phyloP scores from a whole-genome alignment of 2,329 filamentous ascomycete genomes.

The Emergomyces africanus region DNA sequence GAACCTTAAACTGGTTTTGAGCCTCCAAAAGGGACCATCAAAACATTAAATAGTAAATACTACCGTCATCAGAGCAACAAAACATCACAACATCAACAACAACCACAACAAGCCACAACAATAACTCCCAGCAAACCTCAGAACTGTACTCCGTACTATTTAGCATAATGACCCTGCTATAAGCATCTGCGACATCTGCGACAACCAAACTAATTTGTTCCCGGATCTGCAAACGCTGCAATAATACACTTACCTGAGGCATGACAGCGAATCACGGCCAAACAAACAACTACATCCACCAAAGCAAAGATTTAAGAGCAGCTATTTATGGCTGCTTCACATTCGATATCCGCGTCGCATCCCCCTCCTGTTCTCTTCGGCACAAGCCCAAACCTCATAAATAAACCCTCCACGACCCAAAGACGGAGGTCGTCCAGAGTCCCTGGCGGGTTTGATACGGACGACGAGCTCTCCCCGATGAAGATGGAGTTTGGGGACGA shows the following conservation, averaged over 20 bases:
- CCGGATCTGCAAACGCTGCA: not conserved
- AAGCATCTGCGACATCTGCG: not conserved
- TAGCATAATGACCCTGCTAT: not conserved
- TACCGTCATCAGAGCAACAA: not conserved
- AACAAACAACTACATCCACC: not conserved
- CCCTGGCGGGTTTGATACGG: not conserved
- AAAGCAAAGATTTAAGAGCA: not conserved
- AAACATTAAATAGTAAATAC: not conserved
- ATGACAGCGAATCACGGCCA: not conserved
- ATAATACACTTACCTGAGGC: not conserved
- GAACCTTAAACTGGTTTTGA: too few relatives aligned
- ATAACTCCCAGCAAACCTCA: not conserved
- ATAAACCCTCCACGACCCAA: not conserved
- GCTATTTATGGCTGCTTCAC: slow-evolving; percentile 1
- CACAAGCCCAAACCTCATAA: not conserved
- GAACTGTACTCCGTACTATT: too few relatives aligned
- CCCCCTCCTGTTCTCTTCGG: not conserved
- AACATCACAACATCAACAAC: not conserved
- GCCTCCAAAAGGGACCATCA: too few relatives aligned
- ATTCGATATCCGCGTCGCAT: not conserved
- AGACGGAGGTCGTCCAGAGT: not conserved
- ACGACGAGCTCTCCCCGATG: slow-evolving; percentile 1
- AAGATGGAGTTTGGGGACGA: slow-evolving; percentile 1
- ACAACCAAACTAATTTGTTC: not conserved
- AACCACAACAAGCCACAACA: not conserved